These are phyloP conservation scores for Crithidia expoeki DNA, from an alignment of 208 protist genomes.

Conservation along the genomic window DNA sequence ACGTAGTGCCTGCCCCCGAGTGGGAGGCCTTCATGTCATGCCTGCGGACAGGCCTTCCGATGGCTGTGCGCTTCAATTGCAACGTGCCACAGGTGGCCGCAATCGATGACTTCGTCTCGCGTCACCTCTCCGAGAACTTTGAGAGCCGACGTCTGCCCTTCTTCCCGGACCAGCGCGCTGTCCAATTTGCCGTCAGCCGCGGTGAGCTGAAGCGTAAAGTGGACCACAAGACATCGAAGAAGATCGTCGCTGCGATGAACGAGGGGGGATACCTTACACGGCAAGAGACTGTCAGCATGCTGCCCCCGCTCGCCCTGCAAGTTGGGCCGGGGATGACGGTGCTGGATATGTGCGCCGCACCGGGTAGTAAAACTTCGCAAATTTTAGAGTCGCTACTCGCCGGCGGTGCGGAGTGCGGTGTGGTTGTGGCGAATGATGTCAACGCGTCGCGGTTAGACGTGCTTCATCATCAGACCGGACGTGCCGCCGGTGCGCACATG, in stretches of 20 bases:
- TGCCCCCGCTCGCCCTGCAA: constrained; percentile 83
- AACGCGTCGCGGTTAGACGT: constrained; percentile 84
- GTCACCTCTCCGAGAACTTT: constrained; percentile 49
- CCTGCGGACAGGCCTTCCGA: constrained; percentile 76
- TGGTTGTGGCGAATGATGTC: constrained; percentile 92
- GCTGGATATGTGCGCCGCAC: constrained; percentile 90
- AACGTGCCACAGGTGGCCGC: constrained; percentile 33
- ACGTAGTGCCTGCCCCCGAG: constrained; percentile 61
- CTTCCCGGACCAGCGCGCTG: constrained; percentile 53
- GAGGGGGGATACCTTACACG: constrained; percentile 93
- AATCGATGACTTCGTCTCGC: constrained; percentile 47
- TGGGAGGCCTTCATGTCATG: constrained; percentile 66
- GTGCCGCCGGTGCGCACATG: constrained; percentile 56
- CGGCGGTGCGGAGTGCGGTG: constrained; percentile 41
- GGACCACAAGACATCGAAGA: constrained; percentile 64
- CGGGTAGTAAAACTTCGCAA: constrained; percentile 91
- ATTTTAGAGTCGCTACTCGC: constrained; percentile 75
- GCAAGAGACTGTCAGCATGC: constrained; percentile 92
- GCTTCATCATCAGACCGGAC: constrained; percentile 84
- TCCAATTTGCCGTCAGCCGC: constrained; percentile 82
- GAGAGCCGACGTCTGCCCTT: constrained; percentile 57
- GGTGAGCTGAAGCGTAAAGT: constrained; percentile 81
- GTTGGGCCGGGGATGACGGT: constrained; percentile 75
- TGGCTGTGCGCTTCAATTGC: constrained; percentile 68
- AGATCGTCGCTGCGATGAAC: constrained; percentile 81